A percentile compares a stretch with the other conserved stretches of the same genome.
Evolutionary conservation across 2,329 filamentous ascomycete genomes (phyloP).

Genomic region (Diaporthe nobilis): DNA sequence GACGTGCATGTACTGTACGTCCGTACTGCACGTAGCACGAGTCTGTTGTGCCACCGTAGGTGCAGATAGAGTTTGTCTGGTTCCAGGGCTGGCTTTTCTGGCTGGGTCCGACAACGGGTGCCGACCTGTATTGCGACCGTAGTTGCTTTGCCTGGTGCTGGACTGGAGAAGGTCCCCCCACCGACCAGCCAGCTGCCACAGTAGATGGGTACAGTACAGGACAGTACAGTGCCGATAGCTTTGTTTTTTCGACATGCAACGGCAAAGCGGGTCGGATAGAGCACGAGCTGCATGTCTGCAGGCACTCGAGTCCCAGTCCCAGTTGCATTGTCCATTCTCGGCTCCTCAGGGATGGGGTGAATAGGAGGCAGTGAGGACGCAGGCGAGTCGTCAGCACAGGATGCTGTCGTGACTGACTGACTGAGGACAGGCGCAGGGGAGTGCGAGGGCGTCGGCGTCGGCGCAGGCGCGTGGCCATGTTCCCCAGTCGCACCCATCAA

Average conservation of each 20-base stretch:
- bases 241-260: background rate
- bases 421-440: background rate
- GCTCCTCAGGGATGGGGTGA: background rate
- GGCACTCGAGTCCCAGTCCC: background rate
- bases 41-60: conserved; percentile 27
- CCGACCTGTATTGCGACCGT: background rate
- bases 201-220: conserved; percentile 19
- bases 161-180: conserved; percentile 12
- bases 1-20: background rate
- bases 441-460: background rate
- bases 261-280: conserved; percentile 22
- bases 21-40: conserved; percentile 1
- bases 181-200: conserved; percentile 3
- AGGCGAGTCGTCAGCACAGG: conserved; percentile 31
- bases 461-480: background rate
- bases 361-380: conserved; percentile 1
- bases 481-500: background rate
- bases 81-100: conserved; percentile 24
- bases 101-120: conserved; percentile 29
- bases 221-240: background rate
- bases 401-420: background rate
- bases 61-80: conserved; percentile 29
- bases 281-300: background rate
- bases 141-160: background rate
- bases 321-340: conserved; percentile 3